phyloP scores from a whole-genome alignment of 805 yeast species.

The Lipomyces starkeyi region DNA sequence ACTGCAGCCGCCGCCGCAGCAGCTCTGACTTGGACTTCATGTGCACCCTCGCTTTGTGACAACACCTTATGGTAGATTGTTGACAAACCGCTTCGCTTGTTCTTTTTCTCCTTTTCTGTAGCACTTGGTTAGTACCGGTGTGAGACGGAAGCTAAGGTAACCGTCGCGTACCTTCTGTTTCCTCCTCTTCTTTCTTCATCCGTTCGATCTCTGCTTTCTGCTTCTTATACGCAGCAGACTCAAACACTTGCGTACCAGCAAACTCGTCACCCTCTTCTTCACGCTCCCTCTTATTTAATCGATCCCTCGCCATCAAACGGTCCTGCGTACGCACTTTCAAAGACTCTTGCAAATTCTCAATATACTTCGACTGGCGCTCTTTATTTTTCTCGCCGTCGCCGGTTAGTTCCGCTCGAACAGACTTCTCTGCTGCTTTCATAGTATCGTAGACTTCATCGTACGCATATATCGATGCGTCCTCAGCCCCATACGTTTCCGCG shows the following conservation, averaged over 20 bases:
- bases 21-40: constrained; percentile 30
- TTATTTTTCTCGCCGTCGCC: constrained; percentile 13
- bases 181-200: constrained; percentile 36
- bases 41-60: constrained; percentile 20
- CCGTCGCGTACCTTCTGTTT: constrained; percentile 21
- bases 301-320: constrained; percentile 49
- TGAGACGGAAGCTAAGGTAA: not conserved
- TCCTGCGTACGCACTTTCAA: constrained; percentile 56
- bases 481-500: constrained; percentile 8
- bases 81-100: constrained; percentile 18
- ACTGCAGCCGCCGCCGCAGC: constrained; percentile 36
- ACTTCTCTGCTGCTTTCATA: constrained; percentile 46
- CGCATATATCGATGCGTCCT: constrained; percentile 44
- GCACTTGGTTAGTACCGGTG: not conserved
- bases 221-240: constrained; percentile 55
- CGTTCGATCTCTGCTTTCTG: constrained; percentile 47
- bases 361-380: constrained; percentile 46
- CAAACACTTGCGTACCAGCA: constrained; percentile 54
- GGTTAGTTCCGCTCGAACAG: constrained; percentile 13
- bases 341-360: constrained; percentile 53
- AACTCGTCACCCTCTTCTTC: constrained; percentile 50
- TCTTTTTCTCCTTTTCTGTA: constrained; percentile 12
- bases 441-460: constrained; percentile 58
- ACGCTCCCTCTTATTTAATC: constrained; percentile 49
- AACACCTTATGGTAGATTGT: constrained; percentile 32